Evolutionary conservation across 495 filamentous ascomycete species (phyloP).

Genomic region (Tuber aestivum): DNA sequence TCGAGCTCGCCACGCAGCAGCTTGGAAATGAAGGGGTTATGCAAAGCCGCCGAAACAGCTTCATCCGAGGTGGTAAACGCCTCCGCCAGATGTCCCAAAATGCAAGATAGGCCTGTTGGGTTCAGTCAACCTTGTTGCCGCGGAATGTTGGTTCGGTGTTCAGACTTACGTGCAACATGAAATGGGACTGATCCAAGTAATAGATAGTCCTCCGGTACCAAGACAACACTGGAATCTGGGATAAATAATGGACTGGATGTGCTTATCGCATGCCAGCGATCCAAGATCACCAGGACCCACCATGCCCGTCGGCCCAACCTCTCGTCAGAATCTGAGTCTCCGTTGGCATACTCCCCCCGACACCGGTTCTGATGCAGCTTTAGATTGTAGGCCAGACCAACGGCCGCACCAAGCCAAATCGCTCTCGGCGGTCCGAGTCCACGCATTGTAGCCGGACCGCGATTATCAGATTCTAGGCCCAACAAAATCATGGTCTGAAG

Average conservation of each 20-base stretch:
- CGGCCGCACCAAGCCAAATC: conserved; percentile 50
- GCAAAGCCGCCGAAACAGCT: conserved; percentile 47
- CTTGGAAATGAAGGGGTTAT: conserved; percentile 44
- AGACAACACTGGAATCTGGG: conserved; percentile 56
- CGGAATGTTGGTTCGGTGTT: conserved; percentile 29
- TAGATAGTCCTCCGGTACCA: conserved; percentile 58
- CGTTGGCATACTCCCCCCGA: conserved; percentile 41
- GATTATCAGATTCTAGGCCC: conserved; percentile 55
- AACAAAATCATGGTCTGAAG: conserved; percentile 60
- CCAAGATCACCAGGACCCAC: conserved; percentile 67
- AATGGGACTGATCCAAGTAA: conserved; percentile 61
- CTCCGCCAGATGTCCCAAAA: conserved; percentile 47
- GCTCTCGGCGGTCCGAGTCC: conserved; percentile 38
- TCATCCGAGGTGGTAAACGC: conserved; percentile 49
- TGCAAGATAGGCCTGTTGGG: conserved; percentile 44
- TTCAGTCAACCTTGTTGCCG: conserved; percentile 32
- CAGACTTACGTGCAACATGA: conserved; percentile 64
- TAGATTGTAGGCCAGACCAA: conserved; percentile 55
- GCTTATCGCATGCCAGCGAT: conserved; percentile 68
- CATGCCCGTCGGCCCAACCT: conserved; percentile 65
- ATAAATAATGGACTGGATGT: conserved; percentile 56
- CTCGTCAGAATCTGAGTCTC: conserved; percentile 64
- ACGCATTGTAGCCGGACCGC: conserved; percentile 46
- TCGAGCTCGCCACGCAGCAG: conserved; percentile 46
- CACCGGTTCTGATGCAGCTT: conserved; percentile 48